phyloP scores from a whole-genome alignment of 805 yeast species.

The Kazachstania viticola region DNA sequence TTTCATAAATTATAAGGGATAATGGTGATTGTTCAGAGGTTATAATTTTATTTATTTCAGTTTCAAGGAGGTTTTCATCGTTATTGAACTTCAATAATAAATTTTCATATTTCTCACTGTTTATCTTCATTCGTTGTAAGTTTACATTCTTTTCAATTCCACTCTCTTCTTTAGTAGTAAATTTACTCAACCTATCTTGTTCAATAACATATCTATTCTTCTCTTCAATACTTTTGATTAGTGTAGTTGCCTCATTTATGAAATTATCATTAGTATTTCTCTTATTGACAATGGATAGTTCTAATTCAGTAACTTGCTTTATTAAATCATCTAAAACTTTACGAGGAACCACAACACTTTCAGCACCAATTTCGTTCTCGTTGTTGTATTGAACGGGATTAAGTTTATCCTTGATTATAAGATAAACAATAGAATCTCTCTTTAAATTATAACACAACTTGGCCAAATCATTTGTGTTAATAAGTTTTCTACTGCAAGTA shows the following conservation, averaged over 20 bases:
- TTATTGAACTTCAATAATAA: conserved; percentile 1
- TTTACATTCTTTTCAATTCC: too few species aligned
- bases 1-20: conserved; percentile 1
- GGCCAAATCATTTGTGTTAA: too few species aligned
- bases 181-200: too few species aligned
- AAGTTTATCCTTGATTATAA: too few species aligned
- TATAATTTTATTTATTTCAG: too few species aligned
- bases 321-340: not conserved
- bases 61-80: conserved; percentile 1
- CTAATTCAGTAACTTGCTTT: not conserved
- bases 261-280: not conserved
- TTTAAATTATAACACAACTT: too few species aligned
- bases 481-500: too few species aligned
- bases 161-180: too few species aligned
- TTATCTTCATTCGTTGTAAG: too few species aligned
- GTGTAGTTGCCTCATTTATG: not conserved
- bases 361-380: too few species aligned
- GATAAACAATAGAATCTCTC: not conserved
- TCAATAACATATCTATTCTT: too few species aligned
- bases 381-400: too few species aligned
- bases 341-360: not conserved
- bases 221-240: not conserved
- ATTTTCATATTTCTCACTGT: not conserved
- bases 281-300: not conserved
- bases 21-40: conserved; percentile 1